Percentiles rank a stretch among this genome's conserved stretches.
Conservation (phyloP, 176 grass and related monocot genomes). For the Raddia distichophylla region DNA sequence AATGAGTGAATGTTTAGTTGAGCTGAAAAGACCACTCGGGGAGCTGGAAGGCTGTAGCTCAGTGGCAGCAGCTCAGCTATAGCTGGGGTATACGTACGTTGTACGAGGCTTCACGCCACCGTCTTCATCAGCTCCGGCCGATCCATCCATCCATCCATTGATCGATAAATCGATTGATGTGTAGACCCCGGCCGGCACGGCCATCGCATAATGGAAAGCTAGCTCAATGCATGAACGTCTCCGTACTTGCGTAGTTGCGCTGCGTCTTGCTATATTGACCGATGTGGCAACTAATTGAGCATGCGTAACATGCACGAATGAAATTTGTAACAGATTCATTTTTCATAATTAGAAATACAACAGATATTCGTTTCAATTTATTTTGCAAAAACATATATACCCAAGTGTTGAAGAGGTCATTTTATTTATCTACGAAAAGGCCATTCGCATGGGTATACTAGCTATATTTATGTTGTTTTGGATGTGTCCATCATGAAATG, state of each 20-base stretch:
- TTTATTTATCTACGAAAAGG: too few relatives aligned
- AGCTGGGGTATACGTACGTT: not conserved
- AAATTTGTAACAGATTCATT: too few relatives aligned
- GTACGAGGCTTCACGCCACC: conserved; percentile 2
- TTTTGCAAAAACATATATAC: too few relatives aligned
- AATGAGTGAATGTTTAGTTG: not conserved
- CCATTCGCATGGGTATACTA: too few relatives aligned
- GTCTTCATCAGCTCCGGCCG: not conserved
- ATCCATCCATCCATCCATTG: not conserved
- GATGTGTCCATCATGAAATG: too few relatives aligned
- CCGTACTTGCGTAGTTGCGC: not conserved
- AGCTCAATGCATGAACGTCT: not conserved
- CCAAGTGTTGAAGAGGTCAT: too few relatives aligned
- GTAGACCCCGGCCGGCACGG: not conserved
- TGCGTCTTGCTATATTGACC: not conserved
- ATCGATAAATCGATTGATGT: not conserved
- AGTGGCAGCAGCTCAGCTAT: not conserved
- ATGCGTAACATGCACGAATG: not conserved
- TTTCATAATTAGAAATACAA: too few relatives aligned
- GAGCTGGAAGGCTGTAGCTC: not conserved
- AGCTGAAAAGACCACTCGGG: conserved; percentile 6
- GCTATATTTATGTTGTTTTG: too few relatives aligned
- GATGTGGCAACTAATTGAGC: too few relatives aligned
- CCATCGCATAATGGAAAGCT: not conserved
- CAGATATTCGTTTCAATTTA: too few relatives aligned